Base-by-base conservation (phyloP, 1,284 basidiomycete genomes). In the Ceratobasidium sp. region DNA sequence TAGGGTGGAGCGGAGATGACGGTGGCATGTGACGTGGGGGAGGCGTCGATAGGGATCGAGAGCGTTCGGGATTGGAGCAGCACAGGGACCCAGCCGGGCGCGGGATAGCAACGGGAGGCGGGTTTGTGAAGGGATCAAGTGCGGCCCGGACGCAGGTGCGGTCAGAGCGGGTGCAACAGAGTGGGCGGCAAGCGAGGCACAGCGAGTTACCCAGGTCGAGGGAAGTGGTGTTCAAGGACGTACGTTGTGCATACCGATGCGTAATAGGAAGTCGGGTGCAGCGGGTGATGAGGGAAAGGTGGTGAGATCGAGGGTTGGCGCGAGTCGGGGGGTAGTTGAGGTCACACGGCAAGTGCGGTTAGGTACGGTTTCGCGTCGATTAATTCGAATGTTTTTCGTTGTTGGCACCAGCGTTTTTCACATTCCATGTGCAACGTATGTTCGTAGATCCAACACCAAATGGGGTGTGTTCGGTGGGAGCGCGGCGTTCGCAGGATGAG, bases 281-380 rank as follows among this genome's bases (percentile, higher is more conserved):
- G 18, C 56, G 36, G 21, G 51, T 44, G 49, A 67, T 38, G 53
- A 18, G 33, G 40, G 36, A n/a, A 25, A 44, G 7, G 21, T 28
- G 30, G 16, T 30, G 36, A 11, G 53, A 67, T 67, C 64, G 64
- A 67, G 64, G 64, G 64, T 66, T 18, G 51, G 40, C 36, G 51
- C 51, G 64, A 44, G 58, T 60, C 58, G 58, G 58, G n/a, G 54
- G 49, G 64, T 67, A 51, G 64, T 67, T 67, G 64, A 67, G 64
- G 53, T 67, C 46, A 67, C 30, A 67, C 64, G 64, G 64, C 64
- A 67, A 67, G 30, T 67, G 64, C 64, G 64, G 36, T 67, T 67
- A 54, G 51, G 64, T 44, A 60, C 51, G 18, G 64, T 67, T 54
- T 67, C 38, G 23, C 33, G 51, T 62, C 54, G 30, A 56, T 56